Percentiles rank a stretch among this genome's conserved stretches.
These are phyloP conservation scores for Sechiopsis laciniata DNA, from an alignment of 306 rosid genomes.

Conservation along the genomic window DNA sequence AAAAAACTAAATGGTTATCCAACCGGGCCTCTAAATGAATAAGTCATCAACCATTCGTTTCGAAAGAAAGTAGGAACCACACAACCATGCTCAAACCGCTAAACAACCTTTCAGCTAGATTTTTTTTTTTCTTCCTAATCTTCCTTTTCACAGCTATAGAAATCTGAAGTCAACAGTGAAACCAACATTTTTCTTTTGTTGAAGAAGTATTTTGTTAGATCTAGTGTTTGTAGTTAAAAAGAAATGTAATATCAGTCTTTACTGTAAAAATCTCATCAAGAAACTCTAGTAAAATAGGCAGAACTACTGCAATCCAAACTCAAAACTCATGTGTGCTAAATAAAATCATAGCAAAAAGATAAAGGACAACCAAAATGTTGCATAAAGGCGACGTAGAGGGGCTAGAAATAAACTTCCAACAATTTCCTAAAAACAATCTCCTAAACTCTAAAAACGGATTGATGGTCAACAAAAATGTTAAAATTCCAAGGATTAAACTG, in stretches of 20 bases:
- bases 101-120: neutral
- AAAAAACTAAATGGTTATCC: no score
- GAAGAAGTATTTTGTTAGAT: neutral
- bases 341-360: neutral
- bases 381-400: neutral
- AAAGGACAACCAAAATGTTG: neutral
- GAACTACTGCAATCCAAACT: slow-evolving; percentile 1
- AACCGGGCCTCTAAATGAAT: neutral
- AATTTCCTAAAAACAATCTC: no score
- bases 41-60: neutral
- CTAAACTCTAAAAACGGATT: no score
- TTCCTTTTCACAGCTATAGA: neutral
- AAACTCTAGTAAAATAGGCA: neutral
- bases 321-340: neutral
- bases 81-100: neutral
- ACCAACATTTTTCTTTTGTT: neutral
- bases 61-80: neutral
- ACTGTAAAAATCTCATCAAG: neutral
- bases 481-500: neutral
- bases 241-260: neutral
- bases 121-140: neutral
- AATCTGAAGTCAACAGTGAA: neutral
- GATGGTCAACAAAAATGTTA: neutral
- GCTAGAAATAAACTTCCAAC: neutral
- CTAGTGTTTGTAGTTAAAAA: neutral